Conservation (phyloP, 2,329 filamentous ascomycete species). For the Capronia epimyces region DNA sequence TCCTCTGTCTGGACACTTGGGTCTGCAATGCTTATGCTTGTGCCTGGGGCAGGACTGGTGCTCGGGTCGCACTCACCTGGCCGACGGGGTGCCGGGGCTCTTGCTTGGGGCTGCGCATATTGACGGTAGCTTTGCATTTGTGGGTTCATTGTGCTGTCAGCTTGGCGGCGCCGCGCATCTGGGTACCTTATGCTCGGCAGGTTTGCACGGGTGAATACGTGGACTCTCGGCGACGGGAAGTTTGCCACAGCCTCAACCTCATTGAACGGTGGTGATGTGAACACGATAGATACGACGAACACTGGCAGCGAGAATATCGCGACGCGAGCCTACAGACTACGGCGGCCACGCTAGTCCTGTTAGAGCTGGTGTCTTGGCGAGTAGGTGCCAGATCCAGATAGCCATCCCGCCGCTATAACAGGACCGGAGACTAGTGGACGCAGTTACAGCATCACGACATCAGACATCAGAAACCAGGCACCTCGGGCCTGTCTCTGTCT, state of each 20-base stretch:
- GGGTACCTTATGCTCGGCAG: background rate
- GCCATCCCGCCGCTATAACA: no score
- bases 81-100: slow-evolving; percentile 21
- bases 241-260: background rate
- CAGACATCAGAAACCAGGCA: no score
- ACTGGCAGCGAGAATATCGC: background rate
- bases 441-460: no score
- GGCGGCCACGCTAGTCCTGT: slow-evolving; percentile 9
- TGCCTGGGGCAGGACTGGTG: background rate
- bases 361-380: slow-evolving; percentile 7
- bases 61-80: slow-evolving; percentile 26
- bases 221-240: background rate
- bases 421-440: no score
- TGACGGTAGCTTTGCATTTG: slow-evolving; percentile 29
- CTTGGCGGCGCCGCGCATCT: background rate
- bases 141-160: slow-evolving; percentile 25
- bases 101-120: slow-evolving; percentile 27
- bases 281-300: background rate
- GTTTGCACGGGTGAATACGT: background rate
- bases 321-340: slow-evolving; percentile 1
- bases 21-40: background rate
- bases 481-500: no score
- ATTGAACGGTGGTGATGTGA: background rate
- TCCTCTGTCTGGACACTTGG: background rate
- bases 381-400: no score